Evolutionary conservation across 1,139 yeast species (phyloP).

Genomic region (Saccharomyces pastorianus): DNA sequence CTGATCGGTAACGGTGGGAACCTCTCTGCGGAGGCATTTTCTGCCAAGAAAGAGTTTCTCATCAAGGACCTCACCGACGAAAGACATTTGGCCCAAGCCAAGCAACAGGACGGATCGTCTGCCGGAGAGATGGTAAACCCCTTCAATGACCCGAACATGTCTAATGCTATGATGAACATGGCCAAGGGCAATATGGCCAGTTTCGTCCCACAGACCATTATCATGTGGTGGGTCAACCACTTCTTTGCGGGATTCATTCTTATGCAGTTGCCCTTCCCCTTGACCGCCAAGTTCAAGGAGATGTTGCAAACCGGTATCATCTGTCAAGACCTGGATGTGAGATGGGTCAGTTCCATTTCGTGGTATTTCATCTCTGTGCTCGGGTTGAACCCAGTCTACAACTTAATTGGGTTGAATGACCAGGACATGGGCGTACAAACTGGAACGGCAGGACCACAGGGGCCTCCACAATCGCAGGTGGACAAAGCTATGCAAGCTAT

Average conservation of each 20-base stretch:
- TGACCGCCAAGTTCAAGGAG: constrained; percentile 80
- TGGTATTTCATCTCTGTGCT: constrained; percentile 91
- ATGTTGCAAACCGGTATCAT: constrained; percentile 87
- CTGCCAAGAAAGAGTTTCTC: constrained; percentile 27
- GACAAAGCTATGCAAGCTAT: constrained; percentile 47
- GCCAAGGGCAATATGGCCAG: constrained; percentile 75
- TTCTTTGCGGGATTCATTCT: constrained; percentile 89
- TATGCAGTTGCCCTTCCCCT: constrained; percentile 72
- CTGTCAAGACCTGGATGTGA: constrained; percentile 76
- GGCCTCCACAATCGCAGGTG: constrained; percentile 45
- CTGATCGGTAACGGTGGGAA: constrained; percentile 50
- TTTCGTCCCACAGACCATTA: constrained; percentile 82
- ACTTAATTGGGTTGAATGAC: constrained; percentile 54
- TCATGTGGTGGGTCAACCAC: constrained; percentile 94
- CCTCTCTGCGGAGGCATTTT: constrained; percentile 31
- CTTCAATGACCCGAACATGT: constrained; percentile 58
- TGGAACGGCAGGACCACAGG: constrained; percentile 36
- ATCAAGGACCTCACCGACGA: constrained; percentile 25
- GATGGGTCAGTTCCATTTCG: constrained; percentile 95
- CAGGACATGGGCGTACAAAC: constrained; percentile 32
- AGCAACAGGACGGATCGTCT: constrained; percentile 31
- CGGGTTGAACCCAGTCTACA: constrained; percentile 76
- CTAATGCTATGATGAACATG: constrained; percentile 73
- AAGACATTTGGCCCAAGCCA: constrained; percentile 35
- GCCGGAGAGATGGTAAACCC: constrained; percentile 47